Conservation (phyloP, 2,329 filamentous ascomycete species). For the Curvularia lunata region DNA sequence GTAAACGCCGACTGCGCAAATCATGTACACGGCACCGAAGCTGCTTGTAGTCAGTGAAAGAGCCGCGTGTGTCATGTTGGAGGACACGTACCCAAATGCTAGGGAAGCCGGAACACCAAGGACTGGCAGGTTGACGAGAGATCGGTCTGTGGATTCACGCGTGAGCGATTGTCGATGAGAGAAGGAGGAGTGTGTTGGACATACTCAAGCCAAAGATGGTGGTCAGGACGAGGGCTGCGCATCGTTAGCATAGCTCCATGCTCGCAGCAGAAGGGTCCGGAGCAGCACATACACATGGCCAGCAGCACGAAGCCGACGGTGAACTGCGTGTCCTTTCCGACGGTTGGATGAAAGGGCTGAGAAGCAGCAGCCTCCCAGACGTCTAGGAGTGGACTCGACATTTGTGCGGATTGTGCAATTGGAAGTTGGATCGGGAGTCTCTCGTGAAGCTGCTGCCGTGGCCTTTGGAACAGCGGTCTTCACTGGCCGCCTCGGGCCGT, state of each 20-base stretch:
- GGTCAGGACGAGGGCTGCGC: constrained; percentile 68
- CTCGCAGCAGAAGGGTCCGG: constrained; percentile 11
- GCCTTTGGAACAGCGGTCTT: constrained; percentile 32
- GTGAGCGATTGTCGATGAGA: constrained; percentile 62
- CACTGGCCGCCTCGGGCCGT: constrained; percentile 25
- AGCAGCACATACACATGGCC: constrained; percentile 61
- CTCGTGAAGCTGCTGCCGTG: constrained; percentile 25
- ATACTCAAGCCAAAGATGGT: constrained; percentile 87
- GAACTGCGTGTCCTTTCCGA: constrained; percentile 87
- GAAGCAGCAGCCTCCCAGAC: constrained; percentile 92
- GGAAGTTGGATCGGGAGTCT: constrained; percentile 12
- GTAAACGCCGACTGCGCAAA: constrained; percentile 98
- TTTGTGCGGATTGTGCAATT: constrained; percentile 33
- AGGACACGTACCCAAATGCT: constrained; percentile 77
- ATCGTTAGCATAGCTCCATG: constrained; percentile 35
- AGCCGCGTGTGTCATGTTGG: constrained; percentile 4
- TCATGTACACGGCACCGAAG: constrained; percentile 96
- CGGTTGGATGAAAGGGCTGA: constrained; percentile 79
- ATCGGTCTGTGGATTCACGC: constrained; percentile 69
- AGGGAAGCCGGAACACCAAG: constrained; percentile 87
- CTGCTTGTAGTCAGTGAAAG: constrained; percentile 55
- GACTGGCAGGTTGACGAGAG: constrained; percentile 74
- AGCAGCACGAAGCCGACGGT: constrained; percentile 78
- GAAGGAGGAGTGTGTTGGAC: constrained; percentile 23
- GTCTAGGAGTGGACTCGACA: constrained; percentile 68